phyloP scores from a whole-genome alignment of 441 rosid species.

The Populus tomentosa region DNA sequence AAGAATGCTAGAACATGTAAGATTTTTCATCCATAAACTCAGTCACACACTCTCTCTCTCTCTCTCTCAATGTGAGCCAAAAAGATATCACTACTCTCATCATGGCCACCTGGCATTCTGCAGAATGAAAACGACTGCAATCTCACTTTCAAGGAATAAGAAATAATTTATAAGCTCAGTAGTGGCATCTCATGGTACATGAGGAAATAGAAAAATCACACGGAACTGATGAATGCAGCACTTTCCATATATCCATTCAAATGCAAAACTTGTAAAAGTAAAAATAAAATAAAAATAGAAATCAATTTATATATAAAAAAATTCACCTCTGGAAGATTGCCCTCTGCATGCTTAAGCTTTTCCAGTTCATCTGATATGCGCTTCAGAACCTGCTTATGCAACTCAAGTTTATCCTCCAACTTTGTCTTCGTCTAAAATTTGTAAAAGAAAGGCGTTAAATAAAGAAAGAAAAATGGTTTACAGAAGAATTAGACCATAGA shows the following conservation, averaged over 20 bases:
- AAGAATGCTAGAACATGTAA: neutral
- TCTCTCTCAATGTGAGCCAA: neutral
- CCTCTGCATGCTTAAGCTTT: slow-evolving; percentile 74
- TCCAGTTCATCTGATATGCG: slow-evolving; percentile 67
- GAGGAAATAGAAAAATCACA: neutral
- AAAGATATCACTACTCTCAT: neutral
- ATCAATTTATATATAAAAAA: neutral
- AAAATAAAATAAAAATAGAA: neutral
- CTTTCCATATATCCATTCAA: neutral
- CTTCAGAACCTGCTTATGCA: slow-evolving; percentile 60
- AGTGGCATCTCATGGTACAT: neutral
- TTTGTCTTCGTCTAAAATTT: slow-evolving; percentile 49
- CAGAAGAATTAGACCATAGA: neutral
- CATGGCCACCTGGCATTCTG: neutral
- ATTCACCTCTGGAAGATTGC: slow-evolving; percentile 80
- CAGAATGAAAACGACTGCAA: neutral
- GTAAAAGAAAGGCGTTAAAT: neutral
- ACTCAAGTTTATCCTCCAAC: slow-evolving; percentile 59
- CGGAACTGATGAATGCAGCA: neutral
- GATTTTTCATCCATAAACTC: neutral
- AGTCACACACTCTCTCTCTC: no score
- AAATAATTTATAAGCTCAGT: neutral
- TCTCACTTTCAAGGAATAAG: neutral
- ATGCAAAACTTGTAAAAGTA: neutral
- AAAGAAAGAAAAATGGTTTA: neutral